Percentiles rank a stretch among this genome's conserved stretches.
Conservation (phyloP, 345 rosid genomes). For the Moricandia moricandioides region DNA sequence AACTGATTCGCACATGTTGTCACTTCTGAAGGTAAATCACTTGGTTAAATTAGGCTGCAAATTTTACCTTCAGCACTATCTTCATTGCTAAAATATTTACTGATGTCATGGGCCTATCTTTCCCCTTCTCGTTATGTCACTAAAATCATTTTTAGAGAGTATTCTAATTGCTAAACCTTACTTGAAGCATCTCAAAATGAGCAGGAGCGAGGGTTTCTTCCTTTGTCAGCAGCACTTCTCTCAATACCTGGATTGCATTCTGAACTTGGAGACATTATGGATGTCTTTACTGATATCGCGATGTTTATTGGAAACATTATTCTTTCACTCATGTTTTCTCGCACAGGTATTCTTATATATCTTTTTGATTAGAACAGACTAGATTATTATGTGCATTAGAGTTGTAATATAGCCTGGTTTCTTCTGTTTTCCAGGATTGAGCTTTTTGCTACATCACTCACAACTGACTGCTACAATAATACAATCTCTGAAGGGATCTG, state of each 20-base stretch:
- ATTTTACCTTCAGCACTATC: constrained; percentile 3
- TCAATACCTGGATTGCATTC: constrained; percentile 61
- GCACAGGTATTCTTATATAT: constrained; percentile 54
- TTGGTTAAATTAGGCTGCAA: constrained; percentile 19
- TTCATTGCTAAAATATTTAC: constrained; percentile 14
- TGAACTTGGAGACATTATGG: constrained; percentile 53
- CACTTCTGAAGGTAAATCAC: constrained; percentile 65
- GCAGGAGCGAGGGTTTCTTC: constrained; percentile 98
- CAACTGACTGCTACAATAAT: constrained; percentile 71
- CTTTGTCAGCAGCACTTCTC: constrained; percentile 89
- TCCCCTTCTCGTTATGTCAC: constrained; percentile 11
- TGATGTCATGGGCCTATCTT: constrained; percentile 11
- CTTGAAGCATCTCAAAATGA: constrained; percentile 36
- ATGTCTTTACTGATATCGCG: constrained; percentile 54
- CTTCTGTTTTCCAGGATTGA: constrained; percentile 62
- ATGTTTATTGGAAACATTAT: constrained; percentile 72
- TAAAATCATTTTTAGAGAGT: not conserved
- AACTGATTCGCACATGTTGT: constrained; percentile 63
- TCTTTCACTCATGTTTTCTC: constrained; percentile 77
- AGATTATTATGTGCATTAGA: constrained; percentile 9
- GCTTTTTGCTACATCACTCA: constrained; percentile 72
- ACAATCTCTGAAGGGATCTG: constrained; percentile 62
- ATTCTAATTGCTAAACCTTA: constrained; percentile 25
- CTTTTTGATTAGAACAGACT: not conserved
- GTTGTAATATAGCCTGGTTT: constrained; percentile 9